Conservation (phyloP, 1,139 yeast species). For the Yamadazyma buinensis region DNA sequence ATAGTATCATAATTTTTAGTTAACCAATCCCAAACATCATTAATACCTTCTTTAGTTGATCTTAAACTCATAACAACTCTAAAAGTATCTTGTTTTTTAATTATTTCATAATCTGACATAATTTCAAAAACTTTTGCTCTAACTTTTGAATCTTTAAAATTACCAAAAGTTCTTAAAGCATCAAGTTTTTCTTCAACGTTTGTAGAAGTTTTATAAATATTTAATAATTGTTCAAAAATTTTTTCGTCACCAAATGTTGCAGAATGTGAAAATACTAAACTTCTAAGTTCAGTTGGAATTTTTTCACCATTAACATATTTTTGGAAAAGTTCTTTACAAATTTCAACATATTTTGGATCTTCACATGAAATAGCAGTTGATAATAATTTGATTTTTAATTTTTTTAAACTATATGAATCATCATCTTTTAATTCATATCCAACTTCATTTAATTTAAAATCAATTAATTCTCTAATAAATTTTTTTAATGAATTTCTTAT, state of each 20-base stretch:
- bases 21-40: conserved; percentile 74
- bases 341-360: conserved; percentile 51
- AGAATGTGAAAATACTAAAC: conserved; percentile 62
- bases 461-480: conserved; percentile 59
- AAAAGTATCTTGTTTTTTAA: conserved; percentile 79
- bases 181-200: conserved; percentile 72
- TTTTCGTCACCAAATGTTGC: conserved; percentile 64
- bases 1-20: conserved; percentile 70
- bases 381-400: conserved; percentile 72
- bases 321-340: conserved; percentile 55
- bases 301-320: conserved; percentile 68
- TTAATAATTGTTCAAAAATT: conserved; percentile 60
- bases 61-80: conserved; percentile 74
- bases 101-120: conserved; percentile 62
- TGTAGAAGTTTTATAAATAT: conserved; percentile 62
- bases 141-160: conserved; percentile 55
- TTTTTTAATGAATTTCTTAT: conserved; percentile 53
- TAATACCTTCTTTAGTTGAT: conserved; percentile 58
- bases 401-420: conserved; percentile 71
- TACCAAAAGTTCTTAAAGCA: conserved; percentile 75
- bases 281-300: conserved; percentile 78
- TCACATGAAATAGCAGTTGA: conserved; percentile 62
- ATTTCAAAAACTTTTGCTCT: conserved; percentile 58
- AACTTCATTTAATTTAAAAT: conserved; percentile 50
- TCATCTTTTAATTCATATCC: conserved; percentile 67